Evolutionary conservation across 2,329 filamentous ascomycete genomes (phyloP), one percentile per base, ranked within the genome.

Genomic region (Decorospora gaudefroyi): DNA sequence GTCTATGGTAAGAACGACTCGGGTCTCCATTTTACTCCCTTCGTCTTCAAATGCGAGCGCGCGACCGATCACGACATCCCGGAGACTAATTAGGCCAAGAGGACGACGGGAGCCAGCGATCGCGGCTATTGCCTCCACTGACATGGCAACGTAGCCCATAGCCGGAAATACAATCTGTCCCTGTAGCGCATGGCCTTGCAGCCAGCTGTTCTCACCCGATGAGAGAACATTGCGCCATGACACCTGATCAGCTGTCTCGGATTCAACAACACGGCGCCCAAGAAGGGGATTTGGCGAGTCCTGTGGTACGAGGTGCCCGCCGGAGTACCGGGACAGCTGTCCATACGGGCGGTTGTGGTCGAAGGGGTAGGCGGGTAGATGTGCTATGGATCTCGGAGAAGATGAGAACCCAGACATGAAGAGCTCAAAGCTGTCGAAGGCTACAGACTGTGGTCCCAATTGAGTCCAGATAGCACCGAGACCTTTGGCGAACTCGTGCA

Each of bases 101-200:
- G 33, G 15, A 6, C 28, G 23, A 21, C 44, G 34, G 17, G 21
- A 12, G 2, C 31, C 45, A 4, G 43, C 36, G 19, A 47, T 12
- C 1, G 15, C 26, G 13, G 10, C 45, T 6, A 7, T 11, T 7
- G 57, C 55, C 19, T 61, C 55, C 2, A 48, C 25, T 1, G 67
- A 69, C 62, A 76, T 74, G n/a, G 66, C 61, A 1, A 76, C 42
- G 41, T 74, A 77, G 0, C 67, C 75, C 1, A 74, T 70, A 2
- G 58, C 70, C 0, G 77, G 77, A 28, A 76, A 76, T 1, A 78
- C 58, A 3, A 70, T 57, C n/a, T 72, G 62, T 1, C 54, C 54
- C 25, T 60, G 49, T 16, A 60, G 13, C 11, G 16, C n/a, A 41
- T 60, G 56, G 3, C 50, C 54, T 7, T 29, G 4, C 4, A 60